Base-by-base conservation (phyloP, 805 yeast species). In the Maudiozyma serrabonitensis region DNA sequence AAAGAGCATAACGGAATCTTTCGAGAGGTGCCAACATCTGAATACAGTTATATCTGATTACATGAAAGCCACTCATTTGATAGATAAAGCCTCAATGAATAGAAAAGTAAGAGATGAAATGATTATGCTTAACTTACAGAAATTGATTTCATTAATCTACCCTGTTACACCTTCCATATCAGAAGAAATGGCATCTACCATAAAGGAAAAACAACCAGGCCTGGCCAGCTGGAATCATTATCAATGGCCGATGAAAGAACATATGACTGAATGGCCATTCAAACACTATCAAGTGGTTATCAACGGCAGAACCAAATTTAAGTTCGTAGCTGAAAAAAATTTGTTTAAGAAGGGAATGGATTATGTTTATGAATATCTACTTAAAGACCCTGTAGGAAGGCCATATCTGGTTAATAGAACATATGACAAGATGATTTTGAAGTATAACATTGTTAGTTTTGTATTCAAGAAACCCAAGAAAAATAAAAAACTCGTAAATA, bases 31-130 rank as follows among this genome's bases (percentile, higher is more conserved):
- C 0, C 67, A 84, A 26, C 74, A 89, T 0, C 70, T 91, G 62
- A 91, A 93, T 64, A 90, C 96, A 0, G 81, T 88, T 1, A 78
- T 93, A 23, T 87, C 97, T 0, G 95, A 89, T 61, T 84, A 80
- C 59, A 91, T 89, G 96, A 93, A 89, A 60, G 64, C 82, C 46
- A 84, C 95, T 11, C 78, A 81, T 56, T 55, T 71, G 1, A 56
- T 86, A 16, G 59, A 64, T 2, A 54, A 62, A 2, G 74, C 76
- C 0, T 41, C 71, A 3, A 73, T 74, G 37, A 60, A 68, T 6
- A 56, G 66, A 0, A 54, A 62, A 1, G 67, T 79, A 9, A 63
- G 68, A 41, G 53, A 63, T 0, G 68, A 67, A 0, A 52, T 87
- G n/a, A 56, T 78, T 11, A 54, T 76, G 50, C 74, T 77, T 43